Base-by-base conservation (phyloP, 257 asterid species). In the Gardenia jasminoides region DNA sequence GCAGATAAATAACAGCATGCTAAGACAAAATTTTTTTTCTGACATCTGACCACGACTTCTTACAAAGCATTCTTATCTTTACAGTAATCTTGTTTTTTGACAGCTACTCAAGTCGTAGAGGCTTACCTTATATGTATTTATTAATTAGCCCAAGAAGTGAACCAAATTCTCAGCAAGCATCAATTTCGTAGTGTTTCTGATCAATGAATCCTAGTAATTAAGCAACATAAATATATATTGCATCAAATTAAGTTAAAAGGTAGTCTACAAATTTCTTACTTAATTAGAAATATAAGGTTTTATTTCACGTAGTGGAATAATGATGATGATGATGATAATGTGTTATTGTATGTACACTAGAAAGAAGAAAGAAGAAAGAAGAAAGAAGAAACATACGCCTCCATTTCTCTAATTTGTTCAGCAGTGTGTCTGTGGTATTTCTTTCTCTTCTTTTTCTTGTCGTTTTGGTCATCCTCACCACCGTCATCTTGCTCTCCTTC, bases 371-470 rank as follows among this genome's bases (percentile, higher is more conserved):
- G 26, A 48, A 22, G 10, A 9, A 28, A 67, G 36, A 7, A 6
- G 0, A 68, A 54, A 31, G 12, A 43, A 50, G 11, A 31, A 10
- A 84, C 93, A 36, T 88, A 95, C 99, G 97, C 87, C 33, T 95
- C 99, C 98, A 95, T 89, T 71, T 88, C 91, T 75, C 86, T 82
- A 36, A 95, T 95, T 64, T 95, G 99, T 41, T 85, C 86, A 0
- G 92, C 86, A 4, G 97, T 90, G 83, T 95, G 99, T 70, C 99
- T 80, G 86, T 91, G 97, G 82, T 88, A 90, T 74, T 89, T 94
- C 80, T 89, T 93, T 75, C 96, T 87, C 83, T 93, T 94, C 84
- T 88, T 94, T 83, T 79, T 89, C 78, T 85, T 89, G 2, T 61
- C 79, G 24, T 82, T 85, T 20, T 80, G 79, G 20, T 79, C 81